phyloP scores from a whole-genome alignment of 1,139 yeast genomes.

The Lodderomyces jiufengensis region DNA sequence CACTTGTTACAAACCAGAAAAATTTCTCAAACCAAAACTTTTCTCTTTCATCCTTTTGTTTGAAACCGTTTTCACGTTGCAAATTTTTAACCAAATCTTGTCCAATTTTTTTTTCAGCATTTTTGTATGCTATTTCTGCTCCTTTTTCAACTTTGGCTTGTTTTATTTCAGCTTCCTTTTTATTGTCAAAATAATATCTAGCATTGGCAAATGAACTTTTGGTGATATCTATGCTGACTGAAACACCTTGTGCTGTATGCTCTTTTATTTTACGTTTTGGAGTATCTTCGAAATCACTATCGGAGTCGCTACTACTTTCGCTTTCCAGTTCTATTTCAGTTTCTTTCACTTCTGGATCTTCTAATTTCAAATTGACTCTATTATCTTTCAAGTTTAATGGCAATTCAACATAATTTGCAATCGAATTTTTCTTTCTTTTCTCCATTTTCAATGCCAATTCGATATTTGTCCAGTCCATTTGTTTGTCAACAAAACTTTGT shows the following conservation, averaged over 20 bases:
- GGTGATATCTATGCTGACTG: conserved; percentile 64
- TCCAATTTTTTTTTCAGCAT: conserved; percentile 76
- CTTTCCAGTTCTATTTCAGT: conserved; percentile 32
- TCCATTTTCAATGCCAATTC: conserved; percentile 73
- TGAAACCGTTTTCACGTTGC: conserved; percentile 58
- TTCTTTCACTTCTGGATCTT: conserved; percentile 38
- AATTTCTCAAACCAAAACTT: conserved; percentile 93
- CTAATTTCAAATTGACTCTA: conserved; percentile 58
- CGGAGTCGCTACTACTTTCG: conserved; percentile 29
- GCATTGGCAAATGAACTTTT: conserved; percentile 90
- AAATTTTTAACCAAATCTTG: conserved; percentile 67
- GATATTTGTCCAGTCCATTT: conserved; percentile 93
- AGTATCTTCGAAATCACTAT: conserved; percentile 21
- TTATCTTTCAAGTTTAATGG: conserved; percentile 74
- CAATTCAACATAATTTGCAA: conserved; percentile 59
- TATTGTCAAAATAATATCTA: conserved; percentile 75
- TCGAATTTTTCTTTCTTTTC: conserved; percentile 57
- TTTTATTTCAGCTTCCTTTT: conserved; percentile 72
- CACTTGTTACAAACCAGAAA: conserved; percentile 87
- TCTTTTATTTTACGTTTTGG: conserved; percentile 1
- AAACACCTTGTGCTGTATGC: conserved; percentile 18
- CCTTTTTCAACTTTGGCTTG: conserved; percentile 79
- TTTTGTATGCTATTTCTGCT: conserved; percentile 74
- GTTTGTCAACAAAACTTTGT: conserved; percentile 65
- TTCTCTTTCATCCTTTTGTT: conserved; percentile 59